Evolutionary conservation across 345 rosid species (phyloP).

Genomic region (Atalantia buxifolia): DNA sequence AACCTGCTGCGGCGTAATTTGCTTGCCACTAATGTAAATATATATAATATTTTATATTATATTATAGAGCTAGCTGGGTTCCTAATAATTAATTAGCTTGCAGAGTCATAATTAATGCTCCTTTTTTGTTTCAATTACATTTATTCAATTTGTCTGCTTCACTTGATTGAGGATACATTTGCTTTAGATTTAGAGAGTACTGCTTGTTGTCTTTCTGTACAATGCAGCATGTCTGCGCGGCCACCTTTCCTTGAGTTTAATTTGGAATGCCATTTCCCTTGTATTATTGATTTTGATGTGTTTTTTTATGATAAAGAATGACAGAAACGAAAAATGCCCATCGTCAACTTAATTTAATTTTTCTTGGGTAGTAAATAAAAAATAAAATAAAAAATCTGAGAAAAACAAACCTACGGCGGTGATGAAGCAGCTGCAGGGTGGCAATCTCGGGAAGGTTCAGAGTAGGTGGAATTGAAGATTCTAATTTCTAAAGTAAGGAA

Average conservation of each 20-base stretch:
- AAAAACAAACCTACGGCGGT: background rate
- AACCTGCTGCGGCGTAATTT: background rate
- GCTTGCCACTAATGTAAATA: no score
- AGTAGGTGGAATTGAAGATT: slow-evolving; percentile 28
- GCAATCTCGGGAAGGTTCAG: slow-evolving; percentile 12
- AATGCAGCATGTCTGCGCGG: no score
- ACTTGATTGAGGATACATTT: no score
- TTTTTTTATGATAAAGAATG: no score
- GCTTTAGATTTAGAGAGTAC: no score
- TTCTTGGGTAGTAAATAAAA: background rate
- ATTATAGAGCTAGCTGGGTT: background rate
- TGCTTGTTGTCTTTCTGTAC: no score
- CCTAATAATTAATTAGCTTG: background rate
- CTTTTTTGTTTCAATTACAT: no score
- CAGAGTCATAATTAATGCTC: background rate
- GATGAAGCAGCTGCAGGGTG: background rate
- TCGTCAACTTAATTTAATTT: background rate
- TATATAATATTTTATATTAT: no score
- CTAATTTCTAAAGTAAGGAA: background rate
- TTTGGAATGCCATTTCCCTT: no score
- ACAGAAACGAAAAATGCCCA: background rate
- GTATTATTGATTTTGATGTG: no score
- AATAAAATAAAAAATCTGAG: background rate
- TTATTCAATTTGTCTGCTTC: no score
- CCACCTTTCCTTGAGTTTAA: no score